These are phyloP conservation scores for Globisporangium canariense DNA, from an alignment of 352 stramenopile species.

Conservation along the genomic window DNA sequence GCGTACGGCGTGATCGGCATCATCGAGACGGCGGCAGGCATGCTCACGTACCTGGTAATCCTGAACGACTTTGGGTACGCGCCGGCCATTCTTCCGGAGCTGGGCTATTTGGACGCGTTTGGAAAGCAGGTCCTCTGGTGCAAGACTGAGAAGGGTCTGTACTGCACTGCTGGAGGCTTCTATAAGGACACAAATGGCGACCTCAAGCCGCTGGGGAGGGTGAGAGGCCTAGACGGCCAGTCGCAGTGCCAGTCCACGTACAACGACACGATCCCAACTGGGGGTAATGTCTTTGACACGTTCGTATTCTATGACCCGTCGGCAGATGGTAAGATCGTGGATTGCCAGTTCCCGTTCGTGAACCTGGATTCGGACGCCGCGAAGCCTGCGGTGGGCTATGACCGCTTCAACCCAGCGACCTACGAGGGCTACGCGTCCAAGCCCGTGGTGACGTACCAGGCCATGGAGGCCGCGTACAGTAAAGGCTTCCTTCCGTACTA, in stretches of 20 bases:
- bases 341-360: constrained; percentile 81
- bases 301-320: constrained; percentile 79
- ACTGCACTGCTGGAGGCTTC: constrained; percentile 65
- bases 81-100: constrained; percentile 71
- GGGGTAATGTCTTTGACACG: constrained; percentile 62
- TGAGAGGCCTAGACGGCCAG: constrained; percentile 26
- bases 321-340: constrained; percentile 58
- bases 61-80: constrained; percentile 89
- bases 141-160: constrained; percentile 53
- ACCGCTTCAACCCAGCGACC: constrained; percentile 41
- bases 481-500: constrained; percentile 86
- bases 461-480: constrained; percentile 54
- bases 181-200: constrained; percentile 36
- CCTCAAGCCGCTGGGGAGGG: constrained; percentile 29
- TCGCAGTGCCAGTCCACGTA: constrained; percentile 43
- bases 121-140: constrained; percentile 87
- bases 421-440: constrained; percentile 44
- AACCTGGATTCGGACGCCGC: constrained; percentile 51
- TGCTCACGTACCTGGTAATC: constrained; percentile 88
- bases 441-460: constrained; percentile 54
- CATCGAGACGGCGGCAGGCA: constrained; percentile 80
- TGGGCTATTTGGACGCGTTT: constrained; percentile 80
- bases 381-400: constrained; percentile 38
- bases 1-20: constrained; percentile 88
- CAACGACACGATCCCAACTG: constrained; percentile 41